Evolutionary conservation across 164 flowering plant species (phyloP).

Genomic region (Chimonanthus salicifolius): DNA sequence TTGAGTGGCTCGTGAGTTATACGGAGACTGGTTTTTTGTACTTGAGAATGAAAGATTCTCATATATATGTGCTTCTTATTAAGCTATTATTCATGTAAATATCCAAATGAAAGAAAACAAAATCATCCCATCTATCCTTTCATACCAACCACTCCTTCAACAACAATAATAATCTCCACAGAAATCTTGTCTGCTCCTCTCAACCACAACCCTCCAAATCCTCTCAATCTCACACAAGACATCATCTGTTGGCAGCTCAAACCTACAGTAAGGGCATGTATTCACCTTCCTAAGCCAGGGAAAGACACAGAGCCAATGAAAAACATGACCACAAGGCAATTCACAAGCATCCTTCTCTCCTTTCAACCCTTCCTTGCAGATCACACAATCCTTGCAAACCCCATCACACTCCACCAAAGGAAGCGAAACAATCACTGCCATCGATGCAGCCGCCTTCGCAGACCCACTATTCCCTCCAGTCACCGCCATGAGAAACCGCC

Average conservation of each 20-base stretch:
- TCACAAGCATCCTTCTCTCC: conserved; percentile 72
- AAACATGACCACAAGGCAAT: conserved; percentile 80
- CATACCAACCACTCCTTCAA: background rate
- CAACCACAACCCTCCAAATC: conserved; percentile 54
- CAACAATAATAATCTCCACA: background rate
- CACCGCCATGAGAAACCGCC: conserved; percentile 34
- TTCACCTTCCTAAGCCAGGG: conserved; percentile 72
- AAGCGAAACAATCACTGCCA: conserved; percentile 59
- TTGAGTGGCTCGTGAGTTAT: too few relatives aligned
- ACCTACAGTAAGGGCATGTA: conserved; percentile 90
- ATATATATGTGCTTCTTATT: background rate
- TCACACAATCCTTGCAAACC: conserved; percentile 46
- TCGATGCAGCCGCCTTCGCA: conserved; percentile 45
- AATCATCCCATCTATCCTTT: background rate
- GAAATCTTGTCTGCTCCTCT: conserved; percentile 12
- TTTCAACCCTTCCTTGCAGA: conserved; percentile 74
- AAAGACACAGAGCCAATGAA: conserved; percentile 79
- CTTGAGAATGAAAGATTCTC: too few relatives aligned
- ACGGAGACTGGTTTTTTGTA: too few relatives aligned
- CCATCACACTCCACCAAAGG: conserved; percentile 46
- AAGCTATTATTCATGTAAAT: background rate
- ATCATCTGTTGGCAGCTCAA: conserved; percentile 72
- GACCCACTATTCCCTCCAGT: conserved; percentile 14
- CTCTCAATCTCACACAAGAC: conserved; percentile 74
- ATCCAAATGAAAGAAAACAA: background rate